A percentile compares a stretch with the other conserved stretches of the same genome.
Conservation (phyloP, 805 yeast species). For the Teunomyces panamensis region DNA sequence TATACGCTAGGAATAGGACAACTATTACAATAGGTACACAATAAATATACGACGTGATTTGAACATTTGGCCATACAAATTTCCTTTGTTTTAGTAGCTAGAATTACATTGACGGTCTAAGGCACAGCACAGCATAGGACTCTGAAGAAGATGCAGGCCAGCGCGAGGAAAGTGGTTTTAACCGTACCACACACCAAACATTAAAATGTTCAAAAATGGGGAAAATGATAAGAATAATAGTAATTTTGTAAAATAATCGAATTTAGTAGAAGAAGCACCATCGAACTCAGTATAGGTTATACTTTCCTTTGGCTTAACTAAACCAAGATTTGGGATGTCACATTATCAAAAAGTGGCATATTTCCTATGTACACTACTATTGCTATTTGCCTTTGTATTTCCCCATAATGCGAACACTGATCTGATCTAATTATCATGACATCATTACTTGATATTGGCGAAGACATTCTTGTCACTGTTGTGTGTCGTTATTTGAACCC, state of each 20-base stretch:
- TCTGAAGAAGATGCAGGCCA: not conserved
- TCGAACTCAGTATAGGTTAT: too few species aligned
- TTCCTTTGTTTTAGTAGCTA: not conserved
- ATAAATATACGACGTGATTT: not conserved
- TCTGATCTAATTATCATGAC: slow-evolving; percentile 1
- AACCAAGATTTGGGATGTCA: too few species aligned
- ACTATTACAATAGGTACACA: not conserved
- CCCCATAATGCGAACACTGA: not conserved
- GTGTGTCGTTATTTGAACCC: slow-evolving; percentile 32
- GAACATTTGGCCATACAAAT: not conserved
- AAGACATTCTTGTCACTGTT: slow-evolving; percentile 39
- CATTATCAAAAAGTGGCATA: not conserved
- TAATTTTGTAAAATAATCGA: too few species aligned
- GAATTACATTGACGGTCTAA: not conserved
- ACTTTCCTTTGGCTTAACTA: too few species aligned
- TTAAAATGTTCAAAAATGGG: too few species aligned
- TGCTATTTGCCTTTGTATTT: not conserved
- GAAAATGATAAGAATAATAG: too few species aligned
- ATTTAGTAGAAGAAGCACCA: too few species aligned
- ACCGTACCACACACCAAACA: too few species aligned
- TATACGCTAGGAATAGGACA: not conserved
- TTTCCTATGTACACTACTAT: not conserved
- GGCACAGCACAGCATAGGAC: too few species aligned
- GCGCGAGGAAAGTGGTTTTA: too few species aligned
- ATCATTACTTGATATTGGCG: slow-evolving; percentile 27